Evolutionary conservation across 495 filamentous ascomycete genomes (phyloP).

Genomic region (Pyronema omphalodes): DNA sequence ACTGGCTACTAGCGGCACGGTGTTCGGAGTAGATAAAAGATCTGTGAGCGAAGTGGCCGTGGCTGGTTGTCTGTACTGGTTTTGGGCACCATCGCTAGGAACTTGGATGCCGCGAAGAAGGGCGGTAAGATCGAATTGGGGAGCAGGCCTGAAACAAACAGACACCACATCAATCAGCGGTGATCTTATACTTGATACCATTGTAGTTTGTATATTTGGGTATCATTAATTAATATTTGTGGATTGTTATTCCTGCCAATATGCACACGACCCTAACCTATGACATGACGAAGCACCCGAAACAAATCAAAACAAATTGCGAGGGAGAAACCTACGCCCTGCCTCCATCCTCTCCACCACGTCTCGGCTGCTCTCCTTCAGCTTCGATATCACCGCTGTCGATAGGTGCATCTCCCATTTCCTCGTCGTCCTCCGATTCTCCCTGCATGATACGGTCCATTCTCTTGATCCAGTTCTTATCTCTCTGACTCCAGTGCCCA

Average conservation of each 20-base stretch:
- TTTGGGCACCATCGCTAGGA: constrained; percentile 11
- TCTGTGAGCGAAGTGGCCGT: constrained; percentile 70
- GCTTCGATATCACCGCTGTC: constrained; percentile 79
- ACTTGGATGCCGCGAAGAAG: constrained; percentile 40
- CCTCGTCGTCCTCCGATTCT: constrained; percentile 65
- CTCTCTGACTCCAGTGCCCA: constrained; percentile 37
- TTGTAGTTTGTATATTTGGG: constrained; percentile 1
- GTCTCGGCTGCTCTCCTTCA: constrained; percentile 70
- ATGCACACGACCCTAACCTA: constrained; percentile 10
- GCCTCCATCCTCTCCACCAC: constrained; percentile 88
- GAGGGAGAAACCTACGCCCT: constrained; percentile 68
- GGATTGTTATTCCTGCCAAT: constrained; percentile 19
- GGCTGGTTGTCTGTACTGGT: constrained; percentile 31
- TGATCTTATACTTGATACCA: background rate
- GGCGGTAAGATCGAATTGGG: constrained; percentile 40
- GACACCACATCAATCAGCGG: background rate
- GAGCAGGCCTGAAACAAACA: background rate
- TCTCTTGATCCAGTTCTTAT: constrained; percentile 40
- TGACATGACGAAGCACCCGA: constrained; percentile 10
- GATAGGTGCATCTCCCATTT: constrained; percentile 68
- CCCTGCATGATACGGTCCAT: constrained; percentile 72
- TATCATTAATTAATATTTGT: constrained; percentile 9
- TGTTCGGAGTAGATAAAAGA: constrained; percentile 56
- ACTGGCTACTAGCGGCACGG: constrained; percentile 54
- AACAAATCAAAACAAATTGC: constrained; percentile 21